Base-by-base conservation (phyloP, 352 stramenopile species). In the Globisporangium echinulatum region DNA sequence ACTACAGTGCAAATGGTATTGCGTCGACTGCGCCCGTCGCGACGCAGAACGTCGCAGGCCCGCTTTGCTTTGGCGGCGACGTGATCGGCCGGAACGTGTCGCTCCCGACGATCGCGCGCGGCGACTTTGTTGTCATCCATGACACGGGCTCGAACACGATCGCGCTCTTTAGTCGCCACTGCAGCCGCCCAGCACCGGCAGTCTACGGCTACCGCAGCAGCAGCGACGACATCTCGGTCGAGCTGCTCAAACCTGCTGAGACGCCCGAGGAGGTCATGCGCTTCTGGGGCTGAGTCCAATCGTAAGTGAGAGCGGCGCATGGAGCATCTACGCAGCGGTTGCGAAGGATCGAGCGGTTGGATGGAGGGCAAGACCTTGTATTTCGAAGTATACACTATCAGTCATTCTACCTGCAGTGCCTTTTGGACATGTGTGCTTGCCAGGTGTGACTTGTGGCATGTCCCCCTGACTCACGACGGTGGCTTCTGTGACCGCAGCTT, bases 61-160 rank as follows among this genome's bases (percentile, higher is more conserved):
- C 92, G 1, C 67, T 98, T 33, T 98, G 92, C 62, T 98, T 98
- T 50, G 82, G 86, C 7, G 92, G 91, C 3, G 92, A 98, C 62
- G 67, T 97, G 43, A 75, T 97, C 40, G 87, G 75, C n/a, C 75
- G 72, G 10, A 59, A 72, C 33, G 66, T 88, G 15, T 52, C 62
- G 47, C 50, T 96, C 53, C 82, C 86, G 33, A 76, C 65, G 8
- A 88, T 94, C 61, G 60, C 70, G 7, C 71, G 74, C 3, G 81
- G 82, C 5, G 85, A 96, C 66, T 93, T 89, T 48, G 74, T 96
- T 44, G 84, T 96, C 25, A 75, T 97, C 48, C 79, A 93, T 51
- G 90, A 97, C 63, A 77, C 85, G 25, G 90, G 90, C 53, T 84
- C 78, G 17, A 96, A 97, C 67, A 94, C 90, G 5, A 82, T 95